Evolutionary conservation across 2,329 filamentous ascomycete species (phyloP).

Genomic region (Xylaria digitata): DNA sequence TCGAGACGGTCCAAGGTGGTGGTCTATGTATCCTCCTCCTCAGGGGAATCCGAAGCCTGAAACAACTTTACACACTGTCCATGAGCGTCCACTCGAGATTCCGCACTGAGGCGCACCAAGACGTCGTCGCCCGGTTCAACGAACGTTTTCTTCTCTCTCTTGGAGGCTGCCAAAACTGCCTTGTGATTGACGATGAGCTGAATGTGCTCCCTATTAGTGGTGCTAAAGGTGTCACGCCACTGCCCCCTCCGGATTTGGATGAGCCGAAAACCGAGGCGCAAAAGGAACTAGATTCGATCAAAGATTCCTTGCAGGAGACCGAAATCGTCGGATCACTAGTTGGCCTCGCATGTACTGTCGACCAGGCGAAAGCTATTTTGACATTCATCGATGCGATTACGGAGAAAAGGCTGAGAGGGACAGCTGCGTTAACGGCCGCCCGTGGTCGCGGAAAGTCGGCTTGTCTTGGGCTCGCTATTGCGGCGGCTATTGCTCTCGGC

Average conservation of each 20-base stretch:
- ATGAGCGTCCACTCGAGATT: slow-evolving; percentile 99
- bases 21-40: slow-evolving; percentile 89
- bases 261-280: slow-evolving; percentile 77
- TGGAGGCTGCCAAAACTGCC: slow-evolving; percentile 92
- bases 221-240: slow-evolving; percentile 85
- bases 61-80: slow-evolving; percentile 94
- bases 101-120: slow-evolving; percentile 93
- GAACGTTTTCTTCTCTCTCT: slow-evolving; percentile 96
- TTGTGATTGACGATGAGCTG: slow-evolving; percentile 97
- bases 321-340: slow-evolving; percentile 88
- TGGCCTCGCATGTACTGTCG: slow-evolving; percentile 86
- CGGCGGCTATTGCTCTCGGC: slow-evolving; percentile 92
- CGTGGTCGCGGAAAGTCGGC: slow-evolving; percentile 97
- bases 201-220: slow-evolving; percentile 98
- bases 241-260: slow-evolving; percentile 81
- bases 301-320: slow-evolving; percentile 85
- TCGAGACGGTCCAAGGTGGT: slow-evolving; percentile 97
- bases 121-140: slow-evolving; percentile 96
- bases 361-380: slow-evolving; percentile 95
- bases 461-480: slow-evolving; percentile 91
- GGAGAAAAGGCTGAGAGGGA: slow-evolving; percentile 94
- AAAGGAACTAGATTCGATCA: slow-evolving; percentile 84
- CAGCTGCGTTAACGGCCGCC: slow-evolving; percentile 91
- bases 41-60: slow-evolving; percentile 96
- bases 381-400: slow-evolving; percentile 97